Percentiles rank a stretch among this genome's conserved stretches.
phyloP scores from a whole-genome alignment of 1,139 yeast species.

The Hyphopichia pseudoburtonii region DNA sequence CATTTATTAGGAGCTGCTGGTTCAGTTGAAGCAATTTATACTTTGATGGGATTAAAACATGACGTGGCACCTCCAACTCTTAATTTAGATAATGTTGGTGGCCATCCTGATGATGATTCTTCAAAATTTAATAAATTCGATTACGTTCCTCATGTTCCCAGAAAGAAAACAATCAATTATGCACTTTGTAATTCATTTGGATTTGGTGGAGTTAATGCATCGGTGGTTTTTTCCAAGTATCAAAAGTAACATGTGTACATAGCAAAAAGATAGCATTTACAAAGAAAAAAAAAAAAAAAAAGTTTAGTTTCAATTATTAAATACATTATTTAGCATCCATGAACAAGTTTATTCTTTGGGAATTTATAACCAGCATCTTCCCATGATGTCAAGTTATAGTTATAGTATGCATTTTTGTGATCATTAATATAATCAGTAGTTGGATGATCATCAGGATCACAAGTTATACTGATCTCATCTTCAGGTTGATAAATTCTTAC shows the following conservation, averaged over 20 bases:
- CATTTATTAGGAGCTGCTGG: slow-evolving; percentile 97
- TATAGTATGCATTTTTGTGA: slow-evolving; percentile 21
- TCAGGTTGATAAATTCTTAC: slow-evolving; percentile 29
- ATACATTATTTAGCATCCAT: slow-evolving; percentile 1
- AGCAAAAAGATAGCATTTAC: too few relatives aligned
- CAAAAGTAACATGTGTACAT: neutral
- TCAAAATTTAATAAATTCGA: slow-evolving; percentile 52
- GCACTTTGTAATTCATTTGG: slow-evolving; percentile 93
- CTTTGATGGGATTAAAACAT: slow-evolving; percentile 62
- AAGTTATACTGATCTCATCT: slow-evolving; percentile 19
- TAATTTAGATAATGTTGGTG: slow-evolving; percentile 60
- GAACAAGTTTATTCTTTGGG: slow-evolving; percentile 18
- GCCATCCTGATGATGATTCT: slow-evolving; percentile 37
- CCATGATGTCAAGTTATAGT: slow-evolving; percentile 24
- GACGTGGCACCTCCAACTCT: slow-evolving; percentile 75
- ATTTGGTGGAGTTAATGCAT: slow-evolving; percentile 94
- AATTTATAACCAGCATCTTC: slow-evolving; percentile 22
- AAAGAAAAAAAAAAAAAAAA: neutral
- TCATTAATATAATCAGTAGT: slow-evolving; percentile 23
- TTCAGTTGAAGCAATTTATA: slow-evolving; percentile 84
- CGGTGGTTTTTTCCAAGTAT: slow-evolving; percentile 51
- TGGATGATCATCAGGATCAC: slow-evolving; percentile 28
- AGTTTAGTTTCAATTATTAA: neutral
- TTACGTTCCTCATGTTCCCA: slow-evolving; percentile 55
- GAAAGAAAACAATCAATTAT: slow-evolving; percentile 39